Percentiles rank a stretch among this genome's conserved stretches.
Conservation (phyloP, 768 basidiomycete genomes). For the Russula dissimulans region DNA sequence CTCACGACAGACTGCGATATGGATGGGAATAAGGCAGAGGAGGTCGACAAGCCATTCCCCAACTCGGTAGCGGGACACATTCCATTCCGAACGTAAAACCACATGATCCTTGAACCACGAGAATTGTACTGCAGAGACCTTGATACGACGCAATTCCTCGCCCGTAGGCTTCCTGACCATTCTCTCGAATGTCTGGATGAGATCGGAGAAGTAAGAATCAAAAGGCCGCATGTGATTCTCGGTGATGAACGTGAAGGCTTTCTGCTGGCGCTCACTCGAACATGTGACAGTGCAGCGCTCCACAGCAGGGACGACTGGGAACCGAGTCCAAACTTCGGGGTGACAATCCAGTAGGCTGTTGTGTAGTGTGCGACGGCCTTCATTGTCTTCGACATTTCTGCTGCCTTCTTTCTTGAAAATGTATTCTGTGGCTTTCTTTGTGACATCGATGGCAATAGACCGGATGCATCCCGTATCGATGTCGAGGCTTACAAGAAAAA, state of each 20-base stretch:
- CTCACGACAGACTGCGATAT: constrained; percentile 49
- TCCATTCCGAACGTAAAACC: constrained; percentile 4
- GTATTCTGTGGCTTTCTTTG: constrained; percentile 47
- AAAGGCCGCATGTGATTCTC: constrained; percentile 31
- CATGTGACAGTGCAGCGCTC: constrained; percentile 8
- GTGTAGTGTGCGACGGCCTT: constrained; percentile 26
- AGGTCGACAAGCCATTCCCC: constrained; percentile 62
- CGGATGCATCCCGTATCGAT: constrained; percentile 24
- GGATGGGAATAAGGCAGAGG: constrained; percentile 55
- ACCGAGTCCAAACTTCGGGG: constrained; percentile 7
- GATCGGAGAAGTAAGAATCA: constrained; percentile 34
- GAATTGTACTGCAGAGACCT: constrained; percentile 28
- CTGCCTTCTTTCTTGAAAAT: constrained; percentile 39
- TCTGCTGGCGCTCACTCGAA: constrained; percentile 24
- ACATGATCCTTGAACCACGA: constrained; percentile 20
- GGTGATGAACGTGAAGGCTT: constrained; percentile 37
- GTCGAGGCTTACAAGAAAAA: constrained; percentile 38
- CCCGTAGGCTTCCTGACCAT: constrained; percentile 44
- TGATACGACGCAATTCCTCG: constrained; percentile 32
- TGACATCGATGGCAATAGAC: constrained; percentile 45
- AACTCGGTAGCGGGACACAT: constrained; percentile 33
- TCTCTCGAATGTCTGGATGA: constrained; percentile 39
- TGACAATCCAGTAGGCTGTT: constrained; percentile 26
- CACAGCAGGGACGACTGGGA: constrained; percentile 11
- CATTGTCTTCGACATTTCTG: constrained; percentile 15